Evolutionary conservation across 768 basidiomycete species (phyloP), one percentile per base, ranked within the genome.

Genomic region (Leccinellum albellum): DNA sequence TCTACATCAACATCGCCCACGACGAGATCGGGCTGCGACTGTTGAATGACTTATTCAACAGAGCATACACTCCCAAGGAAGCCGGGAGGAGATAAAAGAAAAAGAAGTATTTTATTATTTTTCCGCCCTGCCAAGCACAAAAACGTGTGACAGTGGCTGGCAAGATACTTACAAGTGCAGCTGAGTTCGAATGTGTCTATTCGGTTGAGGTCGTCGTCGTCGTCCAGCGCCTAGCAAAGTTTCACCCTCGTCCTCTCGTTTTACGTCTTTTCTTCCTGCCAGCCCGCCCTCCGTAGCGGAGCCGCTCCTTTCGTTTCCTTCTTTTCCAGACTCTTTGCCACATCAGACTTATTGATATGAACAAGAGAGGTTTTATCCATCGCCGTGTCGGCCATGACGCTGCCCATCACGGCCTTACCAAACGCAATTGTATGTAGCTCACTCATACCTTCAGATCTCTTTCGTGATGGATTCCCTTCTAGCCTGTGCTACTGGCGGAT

Each of bases 401-500:
- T 33, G 67, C 61, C 8, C 51, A 45, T 50, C 59, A 56, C 40
- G 24, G 37, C n/a, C 53, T 56, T 32, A 48, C 53, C 42, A 73
- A 68, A 64, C 75, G 71, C 49, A 51, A 23, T 46, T 61, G 68
- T 67, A 54, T n/a, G 67, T 66, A 33, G 17, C 9, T 8, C 1
- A 14, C 4, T 49, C 9, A 33, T 10, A 2, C 6, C 42, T 23
- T 46, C 47, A 26, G 4, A 23, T 47, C 12, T 3, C 26, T 15
- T 4, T 51, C 20, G 9, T 59, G 50, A 59, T 31, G 17, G 24
- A 2, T 49, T 46, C n/a, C 24, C 51, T 59, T 23, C 14, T 48
- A 82, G 81, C 70, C 29, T 89, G 87, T 68, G 45, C 66, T 1
- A 79, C 76, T 2, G 87, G 87, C 40, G 82, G 80, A 0, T 83